phyloP scores from a whole-genome alignment of 176 grass and related monocot species.

The Olyra latifolia region DNA sequence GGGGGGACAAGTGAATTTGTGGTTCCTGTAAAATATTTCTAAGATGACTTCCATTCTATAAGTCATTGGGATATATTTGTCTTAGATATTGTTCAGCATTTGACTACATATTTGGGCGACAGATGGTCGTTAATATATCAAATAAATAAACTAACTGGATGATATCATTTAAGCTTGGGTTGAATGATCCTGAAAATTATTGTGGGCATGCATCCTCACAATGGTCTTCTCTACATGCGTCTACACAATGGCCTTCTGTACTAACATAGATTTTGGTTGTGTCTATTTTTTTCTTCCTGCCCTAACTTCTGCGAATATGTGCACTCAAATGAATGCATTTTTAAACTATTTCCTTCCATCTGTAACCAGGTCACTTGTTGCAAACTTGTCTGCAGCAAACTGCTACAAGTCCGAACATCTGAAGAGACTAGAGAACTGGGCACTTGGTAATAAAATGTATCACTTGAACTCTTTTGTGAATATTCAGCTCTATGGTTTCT shows the following conservation, averaged over 20 bases:
- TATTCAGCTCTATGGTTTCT: neutral
- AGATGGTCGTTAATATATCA: neutral
- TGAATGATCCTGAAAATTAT: neutral
- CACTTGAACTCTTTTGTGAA: neutral
- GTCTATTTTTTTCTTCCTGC: neutral
- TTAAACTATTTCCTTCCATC: conserved; percentile 3
- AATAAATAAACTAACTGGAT: neutral
- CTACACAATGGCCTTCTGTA: neutral
- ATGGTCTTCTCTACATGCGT: too few species aligned
- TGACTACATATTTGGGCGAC: neutral
- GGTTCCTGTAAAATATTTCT: neutral
- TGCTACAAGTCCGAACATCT: conserved; percentile 79
- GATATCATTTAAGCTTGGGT: neutral
- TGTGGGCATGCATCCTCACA: neutral
- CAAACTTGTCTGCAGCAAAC: conserved; percentile 75
- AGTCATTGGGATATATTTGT: neutral
- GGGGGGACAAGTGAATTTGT: too few species aligned
- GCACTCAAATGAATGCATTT: neutral
- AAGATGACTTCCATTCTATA: too few species aligned
- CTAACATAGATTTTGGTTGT: neutral
- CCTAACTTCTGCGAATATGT: neutral
- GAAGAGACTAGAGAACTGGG: conserved; percentile 75
- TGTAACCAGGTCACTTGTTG: conserved; percentile 69
- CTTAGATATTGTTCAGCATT: neutral
- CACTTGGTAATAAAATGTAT: conserved; percentile 52